Conservation (phyloP, 164 flowering plant species). For the Cinnamomum chago region DNA sequence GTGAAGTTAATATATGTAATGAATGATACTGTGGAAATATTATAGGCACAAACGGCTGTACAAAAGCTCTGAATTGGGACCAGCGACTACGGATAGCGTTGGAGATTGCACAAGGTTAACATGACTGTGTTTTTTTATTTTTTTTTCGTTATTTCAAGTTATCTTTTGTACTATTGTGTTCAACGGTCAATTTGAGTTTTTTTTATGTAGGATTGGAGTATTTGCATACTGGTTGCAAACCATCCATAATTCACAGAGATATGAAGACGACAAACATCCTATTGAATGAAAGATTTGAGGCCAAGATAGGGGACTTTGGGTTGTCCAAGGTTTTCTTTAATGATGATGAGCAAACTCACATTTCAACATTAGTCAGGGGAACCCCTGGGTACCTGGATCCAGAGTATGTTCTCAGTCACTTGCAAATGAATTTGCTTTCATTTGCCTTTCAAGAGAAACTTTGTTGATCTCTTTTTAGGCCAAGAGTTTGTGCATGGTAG, state of each 20-base stretch:
- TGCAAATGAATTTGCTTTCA: too few relatives aligned
- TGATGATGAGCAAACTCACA: slow-evolving; percentile 22
- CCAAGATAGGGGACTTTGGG: slow-evolving; percentile 54
- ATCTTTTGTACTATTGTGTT: background rate
- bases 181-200: background rate
- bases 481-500: too few relatives aligned
- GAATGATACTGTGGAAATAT: background rate
- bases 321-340: slow-evolving; percentile 34
- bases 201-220: slow-evolving; percentile 47
- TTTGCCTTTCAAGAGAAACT: too few relatives aligned
- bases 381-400: slow-evolving; percentile 60
- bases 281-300: slow-evolving; percentile 34
- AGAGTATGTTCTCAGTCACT: slow-evolving; percentile 34
- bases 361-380: slow-evolving; percentile 34
- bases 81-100: slow-evolving; percentile 31
- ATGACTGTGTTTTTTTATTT: background rate
- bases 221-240: slow-evolving; percentile 44
- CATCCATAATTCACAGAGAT: slow-evolving; percentile 55
- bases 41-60: background rate
- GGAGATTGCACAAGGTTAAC: slow-evolving; percentile 37
- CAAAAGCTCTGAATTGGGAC: background rate
- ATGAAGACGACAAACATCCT: slow-evolving; percentile 49
- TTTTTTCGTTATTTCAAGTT: background rate
- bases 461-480: too few relatives aligned
- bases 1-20: background rate